Base-by-base conservation (phyloP, 805 yeast species). In the Cyberlindnera maclurae region DNA sequence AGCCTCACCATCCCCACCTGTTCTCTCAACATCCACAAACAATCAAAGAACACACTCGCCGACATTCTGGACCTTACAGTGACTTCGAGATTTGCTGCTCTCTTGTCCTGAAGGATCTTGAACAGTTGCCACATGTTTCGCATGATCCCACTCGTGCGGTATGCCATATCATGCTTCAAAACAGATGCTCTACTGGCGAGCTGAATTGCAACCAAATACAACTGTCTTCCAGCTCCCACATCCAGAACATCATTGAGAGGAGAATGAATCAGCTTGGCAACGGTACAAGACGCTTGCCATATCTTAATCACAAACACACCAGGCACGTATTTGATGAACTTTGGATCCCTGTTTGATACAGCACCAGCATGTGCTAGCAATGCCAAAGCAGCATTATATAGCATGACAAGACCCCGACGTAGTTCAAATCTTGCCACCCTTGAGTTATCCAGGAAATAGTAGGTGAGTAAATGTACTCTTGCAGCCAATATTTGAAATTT, bases 121-220 rank as follows among this genome's bases (percentile, higher is more conserved):
- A 84, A 84, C 42, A 88, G 68, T 43, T 82, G 85, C 98, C 98
- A 90, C 67, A 88, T 80, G 54, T 88, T 88, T 52, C 83, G 75
- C 93, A 93, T 86, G 42, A 93, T 87, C 8, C 96, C 96, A 33
- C 95, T 79, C 0, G 95, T 84, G 47, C 97, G 73, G 57, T 85
- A 86, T 0, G 97, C 86, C 70, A 93, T 79, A 55, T 90, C 98
- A 61, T 89, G 93, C 51, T 87, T 87, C 50, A 86, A 67, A 22
- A 90, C 81, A 0, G 96, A 86, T 0, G 96, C 94, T 43, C 77
- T 77, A 41, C 78, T 73, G 2, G 93, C 78, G 33, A 84, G 60
- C 15, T 72, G 67, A 16, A 84, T 77, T 1, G 93, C 93, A 16
- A 67, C 64, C 44, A 73, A 74, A 51, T 81, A 86, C 24, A 82